A percentile compares a stretch with the other conserved stretches of the same genome.
phyloP scores from a whole-genome alignment of 2,329 filamentous ascomycete species.

The Aspergillus bombycis region DNA sequence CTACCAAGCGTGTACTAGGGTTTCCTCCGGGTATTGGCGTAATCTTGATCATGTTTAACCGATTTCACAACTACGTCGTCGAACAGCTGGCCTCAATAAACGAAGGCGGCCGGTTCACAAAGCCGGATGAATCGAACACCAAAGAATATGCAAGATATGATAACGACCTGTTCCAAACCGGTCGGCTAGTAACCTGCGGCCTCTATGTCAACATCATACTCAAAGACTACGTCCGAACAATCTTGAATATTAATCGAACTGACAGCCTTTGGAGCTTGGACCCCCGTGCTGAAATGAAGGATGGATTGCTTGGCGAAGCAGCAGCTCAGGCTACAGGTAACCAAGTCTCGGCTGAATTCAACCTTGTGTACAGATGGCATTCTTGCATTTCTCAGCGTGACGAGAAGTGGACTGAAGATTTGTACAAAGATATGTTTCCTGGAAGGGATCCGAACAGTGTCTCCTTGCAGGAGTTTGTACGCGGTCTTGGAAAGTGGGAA shows the following conservation, averaged over 20 bases:
- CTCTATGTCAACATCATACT: slow-evolving; percentile 60
- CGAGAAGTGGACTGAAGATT: slow-evolving; percentile 63
- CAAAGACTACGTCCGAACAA: slow-evolving; percentile 64
- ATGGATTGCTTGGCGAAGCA: slow-evolving; percentile 48
- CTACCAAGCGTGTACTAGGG: slow-evolving; percentile 65
- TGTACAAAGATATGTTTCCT: slow-evolving; percentile 54
- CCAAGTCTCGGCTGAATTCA: slow-evolving; percentile 70
- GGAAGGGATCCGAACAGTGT: slow-evolving; percentile 40
- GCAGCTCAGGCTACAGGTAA: slow-evolving; percentile 64
- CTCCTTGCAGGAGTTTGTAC: slow-evolving; percentile 43
- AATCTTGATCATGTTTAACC: slow-evolving; percentile 68
- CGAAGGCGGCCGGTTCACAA: slow-evolving; percentile 69
- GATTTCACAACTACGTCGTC: slow-evolving; percentile 71
- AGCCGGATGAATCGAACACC: slow-evolving; percentile 40
- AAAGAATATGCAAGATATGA: slow-evolving; percentile 43
- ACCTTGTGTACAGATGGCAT: slow-evolving; percentile 69
- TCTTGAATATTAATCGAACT: slow-evolving; percentile 63
- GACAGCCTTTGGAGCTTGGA: slow-evolving; percentile 66
- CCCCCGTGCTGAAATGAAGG: slow-evolving; percentile 62
- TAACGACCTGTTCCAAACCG: slow-evolving; percentile 57
- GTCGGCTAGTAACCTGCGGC: slow-evolving; percentile 56
- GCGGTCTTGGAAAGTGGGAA: slow-evolving; percentile 47
- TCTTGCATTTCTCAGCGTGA: slow-evolving; percentile 63
- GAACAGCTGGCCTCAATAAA: slow-evolving; percentile 67
- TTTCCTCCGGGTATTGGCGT: slow-evolving; percentile 71